Percentiles rank a stretch among this genome's conserved stretches.
These are phyloP conservation scores for Schizothecium vesticola DNA, from an alignment of 495 filamentous ascomycete genomes.

Conservation along the genomic window DNA sequence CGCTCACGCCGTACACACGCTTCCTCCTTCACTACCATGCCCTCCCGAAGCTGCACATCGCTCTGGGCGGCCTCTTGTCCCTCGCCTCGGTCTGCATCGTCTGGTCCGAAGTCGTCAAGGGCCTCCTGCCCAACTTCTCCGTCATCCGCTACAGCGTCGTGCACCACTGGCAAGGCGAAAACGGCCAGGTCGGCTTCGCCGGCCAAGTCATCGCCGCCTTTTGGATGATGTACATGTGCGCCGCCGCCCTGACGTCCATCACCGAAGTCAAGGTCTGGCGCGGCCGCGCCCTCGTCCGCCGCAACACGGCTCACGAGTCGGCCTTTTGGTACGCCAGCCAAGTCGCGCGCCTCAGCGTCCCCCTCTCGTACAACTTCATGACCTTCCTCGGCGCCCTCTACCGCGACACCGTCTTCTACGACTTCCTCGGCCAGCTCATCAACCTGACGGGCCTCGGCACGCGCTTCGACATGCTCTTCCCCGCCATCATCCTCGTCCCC, in stretches of 20 bases:
- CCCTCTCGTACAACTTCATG: conserved; percentile 91
- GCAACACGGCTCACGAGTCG: conserved; percentile 84
- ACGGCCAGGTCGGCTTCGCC: conserved; percentile 71
- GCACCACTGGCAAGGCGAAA: conserved; percentile 60
- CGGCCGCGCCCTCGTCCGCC: conserved; percentile 79
- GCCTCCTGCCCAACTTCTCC: conserved; percentile 66
- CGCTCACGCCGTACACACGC: conserved; percentile 82
- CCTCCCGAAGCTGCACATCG: conserved; percentile 57
- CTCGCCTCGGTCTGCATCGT: conserved; percentile 76
- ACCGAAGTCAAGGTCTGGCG: conserved; percentile 92
- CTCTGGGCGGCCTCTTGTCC: conserved; percentile 59
- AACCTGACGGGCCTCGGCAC: conserved; percentile 76
- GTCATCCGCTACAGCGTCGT: conserved; percentile 81
- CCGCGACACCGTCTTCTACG: conserved; percentile 70
- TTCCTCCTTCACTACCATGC: conserved; percentile 68
- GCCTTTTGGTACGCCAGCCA: conserved; percentile 93
- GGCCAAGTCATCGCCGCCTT: conserved; percentile 76
- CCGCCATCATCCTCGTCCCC: conserved; percentile 76
- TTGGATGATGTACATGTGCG: conserved; percentile 91
- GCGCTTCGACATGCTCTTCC: conserved; percentile 85
- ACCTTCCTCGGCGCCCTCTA: conserved; percentile 75
- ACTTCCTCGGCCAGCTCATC: conserved; percentile 78
- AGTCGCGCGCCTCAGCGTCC: conserved; percentile 84
- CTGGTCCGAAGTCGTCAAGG: conserved; percentile 87
- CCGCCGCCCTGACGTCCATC: conserved; percentile 76